Base-by-base conservation (phyloP, 805 yeast genomes). In the Blastobotrys chiropterorum region DNA sequence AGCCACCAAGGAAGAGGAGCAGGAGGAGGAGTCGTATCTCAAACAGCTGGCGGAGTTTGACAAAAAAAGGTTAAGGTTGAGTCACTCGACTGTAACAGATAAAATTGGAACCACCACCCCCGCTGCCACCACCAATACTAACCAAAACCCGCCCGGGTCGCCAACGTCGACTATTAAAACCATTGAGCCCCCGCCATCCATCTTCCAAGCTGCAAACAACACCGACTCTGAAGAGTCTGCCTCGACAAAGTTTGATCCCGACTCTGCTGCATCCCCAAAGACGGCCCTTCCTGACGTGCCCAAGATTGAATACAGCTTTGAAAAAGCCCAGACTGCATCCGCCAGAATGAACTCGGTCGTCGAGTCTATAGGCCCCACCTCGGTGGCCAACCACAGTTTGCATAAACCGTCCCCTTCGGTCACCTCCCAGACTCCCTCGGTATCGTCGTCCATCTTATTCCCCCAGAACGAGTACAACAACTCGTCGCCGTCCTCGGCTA, bases 401-500 rank as follows among this genome's bases (percentile, higher is more conserved):
- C 47, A 44, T 17, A 22, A 22, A 19, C 47, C 47, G 14, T 22
- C 38, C 2, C 31, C 40, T 30, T 31, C 38, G 15, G 41, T 49
- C 6, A 31, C 52, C 5, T 30, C 42, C 21, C 47, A 17, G 31
- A 26, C 38, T 2, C 31, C 40, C 34, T 31, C 38, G 15, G 41
- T 49, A 5, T 44, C 52, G 17, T 30, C 42, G 13, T 44, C 48
- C 5, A 44, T 49, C 22, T 48, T 49, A 21, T 44, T 42, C 26
- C 46, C 51, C 21, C 39, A 31, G 17, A 40, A 30, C 19, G 16
- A 19, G 38, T 8, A 46, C 11, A n/a, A 17, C 44, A 2, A 19
- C 15, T 20, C 43, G 15, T 16, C n/a, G 19, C 21, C 34, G 20
- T 21, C 44, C n/a, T 42, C 34, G 15, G 20, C 13, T 14, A n/a